phyloP scores from a whole-genome alignment of 2,329 filamentous ascomycete species.

The Eutypella sp. region DNA sequence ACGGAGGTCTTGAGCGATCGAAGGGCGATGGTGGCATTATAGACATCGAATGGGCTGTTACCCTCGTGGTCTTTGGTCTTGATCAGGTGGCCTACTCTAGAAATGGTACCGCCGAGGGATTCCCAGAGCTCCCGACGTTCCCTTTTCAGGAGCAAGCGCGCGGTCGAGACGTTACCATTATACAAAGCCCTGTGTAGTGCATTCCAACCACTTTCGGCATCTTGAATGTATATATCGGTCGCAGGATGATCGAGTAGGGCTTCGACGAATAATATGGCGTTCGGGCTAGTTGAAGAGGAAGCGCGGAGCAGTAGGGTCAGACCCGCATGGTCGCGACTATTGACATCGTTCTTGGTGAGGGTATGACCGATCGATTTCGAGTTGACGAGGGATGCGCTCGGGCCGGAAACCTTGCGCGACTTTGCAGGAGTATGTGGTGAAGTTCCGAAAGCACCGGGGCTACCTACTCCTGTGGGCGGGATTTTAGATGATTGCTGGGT shows the following conservation, averaged over 20 bases:
- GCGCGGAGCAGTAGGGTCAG: conserved; percentile 81
- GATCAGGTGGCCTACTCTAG: conserved; percentile 69
- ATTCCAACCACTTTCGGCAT: conserved; percentile 93
- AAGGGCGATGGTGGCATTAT: conserved; percentile 78
- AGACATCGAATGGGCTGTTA: conserved; percentile 90
- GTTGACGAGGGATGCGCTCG: conserved; percentile 36
- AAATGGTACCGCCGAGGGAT: conserved; percentile 53
- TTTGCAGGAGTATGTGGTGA: conserved; percentile 48
- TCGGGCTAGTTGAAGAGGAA: conserved; percentile 67
- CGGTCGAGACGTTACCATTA: conserved; percentile 81
- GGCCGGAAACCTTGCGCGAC: conserved; percentile 48
- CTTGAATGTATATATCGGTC: conserved; percentile 81
- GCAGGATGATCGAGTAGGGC: conserved; percentile 77
- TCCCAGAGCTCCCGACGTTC: conserved; percentile 63
- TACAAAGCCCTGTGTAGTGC: conserved; percentile 88
- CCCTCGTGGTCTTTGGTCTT: conserved; percentile 96
- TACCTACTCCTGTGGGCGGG: conserved; percentile 34
- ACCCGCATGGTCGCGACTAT: conserved; percentile 76
- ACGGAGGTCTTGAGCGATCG: conserved; percentile 52
- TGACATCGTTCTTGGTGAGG: conserved; percentile 64
- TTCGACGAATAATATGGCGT: conserved; percentile 68
- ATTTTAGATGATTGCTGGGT: conserved; percentile 50
- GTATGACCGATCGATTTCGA: conserved; percentile 39
- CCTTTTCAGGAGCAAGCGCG: conserved; percentile 72
- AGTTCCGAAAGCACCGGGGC: conserved; percentile 37